Conservation (phyloP, 495 filamentous ascomycete genomes). For the Tuber melanosporum region DNA sequence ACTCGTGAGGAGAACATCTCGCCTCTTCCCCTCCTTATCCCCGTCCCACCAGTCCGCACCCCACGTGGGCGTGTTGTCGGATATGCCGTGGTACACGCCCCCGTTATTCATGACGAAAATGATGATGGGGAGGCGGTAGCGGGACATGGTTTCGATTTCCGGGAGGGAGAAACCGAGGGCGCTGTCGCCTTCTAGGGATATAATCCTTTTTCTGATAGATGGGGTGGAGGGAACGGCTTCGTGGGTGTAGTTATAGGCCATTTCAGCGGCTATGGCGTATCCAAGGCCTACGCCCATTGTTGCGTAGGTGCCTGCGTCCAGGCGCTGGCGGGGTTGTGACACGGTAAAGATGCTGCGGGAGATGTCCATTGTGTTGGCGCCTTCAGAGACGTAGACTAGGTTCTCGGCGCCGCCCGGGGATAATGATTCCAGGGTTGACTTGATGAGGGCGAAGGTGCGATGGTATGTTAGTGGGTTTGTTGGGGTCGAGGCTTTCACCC, state of each 20-base stretch:
- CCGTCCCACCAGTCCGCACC: slow-evolving; percentile 43
- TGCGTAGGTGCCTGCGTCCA: slow-evolving; percentile 60
- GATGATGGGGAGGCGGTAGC: slow-evolving; percentile 56
- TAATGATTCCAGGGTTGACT: slow-evolving; percentile 42
- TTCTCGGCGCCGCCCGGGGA: slow-evolving; percentile 47
- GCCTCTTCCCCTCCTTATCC: slow-evolving; percentile 42
- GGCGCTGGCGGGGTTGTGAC: slow-evolving; percentile 53
- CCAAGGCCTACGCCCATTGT: slow-evolving; percentile 65
- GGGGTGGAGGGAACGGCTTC: slow-evolving; percentile 23
- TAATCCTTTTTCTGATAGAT: slow-evolving; percentile 49
- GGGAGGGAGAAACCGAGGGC: slow-evolving; percentile 60
- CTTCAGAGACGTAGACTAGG: slow-evolving; percentile 60
- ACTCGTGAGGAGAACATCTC: slow-evolving; percentile 46
- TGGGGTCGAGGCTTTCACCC: slow-evolving; percentile 48
- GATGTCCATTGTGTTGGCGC: slow-evolving; percentile 65
- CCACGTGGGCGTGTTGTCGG: slow-evolving; percentile 41
- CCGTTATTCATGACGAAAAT: slow-evolving; percentile 62
- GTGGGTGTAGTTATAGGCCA: slow-evolving; percentile 51
- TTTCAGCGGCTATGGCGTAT: slow-evolving; percentile 58
- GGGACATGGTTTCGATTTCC: slow-evolving; percentile 61
- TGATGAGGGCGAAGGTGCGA: slow-evolving; percentile 53
- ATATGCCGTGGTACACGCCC: slow-evolving; percentile 58
- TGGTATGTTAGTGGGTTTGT: slow-evolving; percentile 52
- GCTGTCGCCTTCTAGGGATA: slow-evolving; percentile 58
- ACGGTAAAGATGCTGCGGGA: slow-evolving; percentile 56